Conservation (phyloP, 805 yeast genomes). For the Pichia deserticola region DNA sequence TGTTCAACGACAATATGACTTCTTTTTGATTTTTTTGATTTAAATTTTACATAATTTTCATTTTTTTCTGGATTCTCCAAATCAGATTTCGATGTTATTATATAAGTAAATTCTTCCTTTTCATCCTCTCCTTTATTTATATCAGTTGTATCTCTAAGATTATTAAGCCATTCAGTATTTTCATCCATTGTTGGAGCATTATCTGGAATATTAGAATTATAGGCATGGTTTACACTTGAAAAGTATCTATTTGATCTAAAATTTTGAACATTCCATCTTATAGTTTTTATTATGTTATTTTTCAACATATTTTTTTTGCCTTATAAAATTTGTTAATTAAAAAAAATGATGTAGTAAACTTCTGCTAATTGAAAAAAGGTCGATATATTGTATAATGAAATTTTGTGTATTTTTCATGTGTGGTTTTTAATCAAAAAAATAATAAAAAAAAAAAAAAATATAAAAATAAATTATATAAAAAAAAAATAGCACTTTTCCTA, state of each 20-base stretch:
- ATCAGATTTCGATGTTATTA: slow-evolving; percentile 13
- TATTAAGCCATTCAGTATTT: slow-evolving; percentile 26
- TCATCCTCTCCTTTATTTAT: neutral
- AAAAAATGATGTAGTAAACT: no score
- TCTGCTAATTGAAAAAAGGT: no score
- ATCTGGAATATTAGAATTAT: slow-evolving; percentile 21
- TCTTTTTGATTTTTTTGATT: slow-evolving; percentile 9
- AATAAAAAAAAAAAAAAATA: no score
- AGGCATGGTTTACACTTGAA: neutral
- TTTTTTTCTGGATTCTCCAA: slow-evolving; percentile 17
- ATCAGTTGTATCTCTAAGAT: slow-evolving; percentile 7
- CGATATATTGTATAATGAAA: no score
- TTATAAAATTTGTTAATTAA: no score
- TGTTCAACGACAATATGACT: slow-evolving; percentile 11
- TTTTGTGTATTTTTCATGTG: no score
- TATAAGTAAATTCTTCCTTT: slow-evolving; percentile 14
- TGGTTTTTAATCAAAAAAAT: no score
- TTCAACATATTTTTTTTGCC: no score
- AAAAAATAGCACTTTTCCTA: no score
- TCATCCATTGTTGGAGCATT: slow-evolving; percentile 30
- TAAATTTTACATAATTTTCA: slow-evolving; percentile 9
- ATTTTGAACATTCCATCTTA: neutral
- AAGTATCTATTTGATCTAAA: neutral
- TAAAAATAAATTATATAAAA: no score
- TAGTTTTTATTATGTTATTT: no score